phyloP scores from a whole-genome alignment of 352 stramenopile species.

The Pythium sp. region DNA sequence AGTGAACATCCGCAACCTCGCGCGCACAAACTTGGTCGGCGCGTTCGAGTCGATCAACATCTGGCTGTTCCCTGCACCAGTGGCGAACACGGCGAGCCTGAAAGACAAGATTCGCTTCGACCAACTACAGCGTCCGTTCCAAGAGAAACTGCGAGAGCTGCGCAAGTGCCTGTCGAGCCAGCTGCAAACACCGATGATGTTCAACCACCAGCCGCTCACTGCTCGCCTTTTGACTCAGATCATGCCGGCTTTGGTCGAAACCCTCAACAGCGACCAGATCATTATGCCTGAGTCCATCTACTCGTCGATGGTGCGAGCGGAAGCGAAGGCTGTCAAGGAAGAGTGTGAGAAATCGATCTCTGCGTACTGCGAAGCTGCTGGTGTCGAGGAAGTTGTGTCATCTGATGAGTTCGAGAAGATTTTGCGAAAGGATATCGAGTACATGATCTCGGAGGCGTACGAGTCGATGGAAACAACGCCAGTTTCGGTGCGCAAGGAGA shows the following conservation, averaged over 20 bases:
- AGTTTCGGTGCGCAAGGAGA: constrained; percentile 57
- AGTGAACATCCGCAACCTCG: constrained; percentile 78
- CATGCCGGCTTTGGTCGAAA: constrained; percentile 74
- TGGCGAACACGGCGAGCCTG: constrained; percentile 75
- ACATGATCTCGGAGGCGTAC: constrained; percentile 54
- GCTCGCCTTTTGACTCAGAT: constrained; percentile 69
- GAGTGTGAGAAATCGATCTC: constrained; percentile 62
- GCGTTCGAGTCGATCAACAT: constrained; percentile 86
- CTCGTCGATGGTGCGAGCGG: constrained; percentile 78
- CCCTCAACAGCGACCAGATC: constrained; percentile 82
- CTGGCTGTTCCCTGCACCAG: constrained; percentile 82
- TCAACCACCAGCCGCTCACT: constrained; percentile 72
- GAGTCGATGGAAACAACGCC: constrained; percentile 52
- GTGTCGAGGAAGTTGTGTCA: constrained; percentile 55
- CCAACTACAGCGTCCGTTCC: constrained; percentile 74
- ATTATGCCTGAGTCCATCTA: constrained; percentile 91
- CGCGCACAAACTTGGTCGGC: constrained; percentile 67
- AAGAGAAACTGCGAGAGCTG: constrained; percentile 71
- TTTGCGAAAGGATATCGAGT: constrained; percentile 47
- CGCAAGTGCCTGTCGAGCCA: constrained; percentile 69
- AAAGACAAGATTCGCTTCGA: constrained; percentile 85
- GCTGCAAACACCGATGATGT: constrained; percentile 70
- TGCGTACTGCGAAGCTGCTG: constrained; percentile 61
- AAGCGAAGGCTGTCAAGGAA: constrained; percentile 63
- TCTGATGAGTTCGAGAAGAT: constrained; percentile 55